Percentiles rank a stretch among this genome's conserved stretches.
These are phyloP conservation scores for Bruguiera gymnorhiza DNA, from an alignment of 345 rosid species.

Conservation along the genomic window DNA sequence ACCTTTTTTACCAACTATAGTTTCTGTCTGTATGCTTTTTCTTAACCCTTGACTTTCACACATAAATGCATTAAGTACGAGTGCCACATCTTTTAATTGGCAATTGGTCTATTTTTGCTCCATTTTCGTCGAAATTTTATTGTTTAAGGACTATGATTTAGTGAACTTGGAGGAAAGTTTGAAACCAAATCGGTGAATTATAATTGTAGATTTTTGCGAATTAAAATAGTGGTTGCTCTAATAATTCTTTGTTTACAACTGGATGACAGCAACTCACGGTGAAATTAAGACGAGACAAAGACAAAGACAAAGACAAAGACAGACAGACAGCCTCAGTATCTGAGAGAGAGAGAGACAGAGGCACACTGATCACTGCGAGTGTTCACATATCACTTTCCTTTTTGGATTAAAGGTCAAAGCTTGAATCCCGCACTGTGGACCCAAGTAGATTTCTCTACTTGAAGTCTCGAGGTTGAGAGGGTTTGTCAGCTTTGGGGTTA, in stretches of 20 bases:
- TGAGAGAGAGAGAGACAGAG: neutral
- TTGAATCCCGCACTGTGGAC: neutral
- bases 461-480: neutral
- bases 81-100: too few relatives aligned
- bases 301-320: slow-evolving; percentile 7
- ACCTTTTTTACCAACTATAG: too few relatives aligned
- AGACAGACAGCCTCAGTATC: neutral
- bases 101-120: too few relatives aligned
- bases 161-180: too few relatives aligned
- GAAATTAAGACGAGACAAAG: neutral
- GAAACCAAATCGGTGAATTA: too few relatives aligned
- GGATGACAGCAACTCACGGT: neutral
- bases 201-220: neutral
- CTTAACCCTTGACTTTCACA: too few relatives aligned
- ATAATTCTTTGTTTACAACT: neutral
- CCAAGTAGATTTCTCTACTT: neutral
- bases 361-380: neutral
- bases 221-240: neutral
- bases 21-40: too few relatives aligned
- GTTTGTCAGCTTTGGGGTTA: neutral
- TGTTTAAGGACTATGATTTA: too few relatives aligned
- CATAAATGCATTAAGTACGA: too few relatives aligned
- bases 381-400: neutral
- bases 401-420: neutral
- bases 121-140: too few relatives aligned